Conservation (phyloP, 371 early-diverging fungal genomes). For the Syncephalastrum monosporum region DNA sequence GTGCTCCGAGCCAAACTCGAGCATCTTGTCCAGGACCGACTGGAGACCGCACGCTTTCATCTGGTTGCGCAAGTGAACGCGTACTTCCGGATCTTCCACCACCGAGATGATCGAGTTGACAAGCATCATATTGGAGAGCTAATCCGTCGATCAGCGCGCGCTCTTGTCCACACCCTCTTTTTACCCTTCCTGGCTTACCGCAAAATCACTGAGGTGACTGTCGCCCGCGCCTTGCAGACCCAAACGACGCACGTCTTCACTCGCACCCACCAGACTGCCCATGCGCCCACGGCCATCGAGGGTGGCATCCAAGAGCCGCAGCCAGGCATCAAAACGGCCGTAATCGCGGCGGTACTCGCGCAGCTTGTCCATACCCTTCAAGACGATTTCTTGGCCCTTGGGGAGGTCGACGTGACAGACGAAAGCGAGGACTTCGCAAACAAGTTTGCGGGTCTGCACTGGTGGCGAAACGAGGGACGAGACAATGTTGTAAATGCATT, state of each 20-base stretch:
- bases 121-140: constrained; percentile 80
- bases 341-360: constrained; percentile 57
- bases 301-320: constrained; percentile 71
- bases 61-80: constrained; percentile 78
- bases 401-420: constrained; percentile 81
- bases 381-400: constrained; percentile 76
- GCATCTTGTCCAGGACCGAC: constrained; percentile 74
- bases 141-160: not conserved
- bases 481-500: constrained; percentile 71
- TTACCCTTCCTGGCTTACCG: constrained; percentile 34
- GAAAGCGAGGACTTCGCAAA: constrained; percentile 81
- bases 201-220: constrained; percentile 78
- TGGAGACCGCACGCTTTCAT: constrained; percentile 72
- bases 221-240: constrained; percentile 58
- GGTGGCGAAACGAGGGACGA: constrained; percentile 79
- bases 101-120: constrained; percentile 80
- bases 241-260: constrained; percentile 69
- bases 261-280: constrained; percentile 80
- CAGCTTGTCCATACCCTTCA: constrained; percentile 68
- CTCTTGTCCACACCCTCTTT: not conserved
- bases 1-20: constrained; percentile 67
- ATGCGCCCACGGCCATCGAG: constrained; percentile 80
- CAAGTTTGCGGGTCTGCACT: constrained; percentile 74
- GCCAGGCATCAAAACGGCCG: constrained; percentile 81
- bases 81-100: constrained; percentile 74